These are phyloP conservation scores for Orbilia quercus DNA, from an alignment of 2,329 filamentous ascomycete genomes.

Conservation along the genomic window DNA sequence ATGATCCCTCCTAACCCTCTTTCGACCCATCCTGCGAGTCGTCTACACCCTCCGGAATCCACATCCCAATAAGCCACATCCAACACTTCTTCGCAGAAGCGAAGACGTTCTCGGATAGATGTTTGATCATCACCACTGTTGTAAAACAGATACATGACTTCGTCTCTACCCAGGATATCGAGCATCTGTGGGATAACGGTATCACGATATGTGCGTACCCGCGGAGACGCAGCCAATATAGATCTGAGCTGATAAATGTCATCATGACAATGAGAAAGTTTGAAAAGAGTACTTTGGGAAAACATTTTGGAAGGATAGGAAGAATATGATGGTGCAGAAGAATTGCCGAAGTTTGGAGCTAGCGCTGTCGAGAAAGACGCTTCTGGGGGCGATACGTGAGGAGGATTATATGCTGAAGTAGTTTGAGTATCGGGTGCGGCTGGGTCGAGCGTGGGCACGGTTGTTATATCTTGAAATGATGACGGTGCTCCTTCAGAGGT, in stretches of 20 bases:
- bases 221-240: conserved; percentile 18
- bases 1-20: conserved; percentile 32
- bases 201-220: conserved; percentile 12
- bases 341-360: conserved; percentile 15
- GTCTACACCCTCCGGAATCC: conserved; percentile 38
- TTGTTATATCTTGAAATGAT: conserved; percentile 2
- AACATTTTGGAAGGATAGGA: conserved; percentile 28
- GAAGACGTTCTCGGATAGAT: conserved; percentile 18
- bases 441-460: not conserved
- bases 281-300: conserved; percentile 35
- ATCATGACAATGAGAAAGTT: conserved; percentile 22
- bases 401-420: not conserved
- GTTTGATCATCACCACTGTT: conserved; percentile 14
- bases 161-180: conserved; percentile 30
- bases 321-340: too few relatives aligned
- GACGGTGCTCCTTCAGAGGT: conserved; percentile 2
- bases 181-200: conserved; percentile 28
- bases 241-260: conserved; percentile 24
- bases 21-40: conserved; percentile 48
- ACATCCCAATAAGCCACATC: conserved; percentile 53
- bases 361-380: too few relatives aligned
- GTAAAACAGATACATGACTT: conserved; percentile 30
- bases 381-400: not conserved
- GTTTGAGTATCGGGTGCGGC: not conserved
- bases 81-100: conserved; percentile 42